Conservation (phyloP, 352 stramenopile genomes). For the Phytopythium litorale region DNA sequence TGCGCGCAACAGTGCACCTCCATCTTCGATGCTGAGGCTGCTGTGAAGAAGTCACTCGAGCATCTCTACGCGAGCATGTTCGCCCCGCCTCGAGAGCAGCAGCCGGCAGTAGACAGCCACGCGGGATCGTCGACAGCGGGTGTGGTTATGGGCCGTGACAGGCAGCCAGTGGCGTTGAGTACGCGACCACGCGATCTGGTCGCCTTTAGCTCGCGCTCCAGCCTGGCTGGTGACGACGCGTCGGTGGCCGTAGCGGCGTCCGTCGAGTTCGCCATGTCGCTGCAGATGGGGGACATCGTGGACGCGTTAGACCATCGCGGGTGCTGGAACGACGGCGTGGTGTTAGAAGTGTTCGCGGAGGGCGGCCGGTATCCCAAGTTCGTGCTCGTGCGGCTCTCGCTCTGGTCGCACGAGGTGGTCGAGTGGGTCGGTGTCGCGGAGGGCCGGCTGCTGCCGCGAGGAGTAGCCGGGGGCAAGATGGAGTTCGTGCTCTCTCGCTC, state of each 20-base stretch:
- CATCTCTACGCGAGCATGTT: constrained; percentile 53
- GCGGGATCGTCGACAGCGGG: not conserved
- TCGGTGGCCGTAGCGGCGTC: constrained; percentile 45
- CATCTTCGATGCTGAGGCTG: constrained; percentile 44
- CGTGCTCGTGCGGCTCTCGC: constrained; percentile 57
- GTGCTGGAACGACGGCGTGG: constrained; percentile 79
- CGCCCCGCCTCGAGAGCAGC: constrained; percentile 15
- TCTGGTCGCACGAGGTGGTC: constrained; percentile 47
- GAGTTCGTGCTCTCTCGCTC: constrained; percentile 37
- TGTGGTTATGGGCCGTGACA: constrained; percentile 11
- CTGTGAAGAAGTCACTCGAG: constrained; percentile 42
- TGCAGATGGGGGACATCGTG: constrained; percentile 58
- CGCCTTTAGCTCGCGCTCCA: constrained; percentile 33
- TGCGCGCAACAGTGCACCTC: constrained; percentile 49
- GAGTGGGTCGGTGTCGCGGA: constrained; percentile 75
- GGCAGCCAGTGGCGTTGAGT: constrained; percentile 24
- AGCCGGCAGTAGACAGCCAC: not conserved
- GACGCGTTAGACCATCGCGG: constrained; percentile 77
- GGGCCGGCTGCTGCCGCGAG: constrained; percentile 66
- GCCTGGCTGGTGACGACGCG: constrained; percentile 30
- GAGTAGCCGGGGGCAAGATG: constrained; percentile 48
- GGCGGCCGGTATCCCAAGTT: constrained; percentile 39
- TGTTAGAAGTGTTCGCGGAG: constrained; percentile 58
- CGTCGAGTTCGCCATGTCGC: constrained; percentile 58
- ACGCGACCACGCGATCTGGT: constrained; percentile 50